phyloP scores from a whole-genome alignment of 768 basidiomycete genomes.

The Austroboletus festivus region DNA sequence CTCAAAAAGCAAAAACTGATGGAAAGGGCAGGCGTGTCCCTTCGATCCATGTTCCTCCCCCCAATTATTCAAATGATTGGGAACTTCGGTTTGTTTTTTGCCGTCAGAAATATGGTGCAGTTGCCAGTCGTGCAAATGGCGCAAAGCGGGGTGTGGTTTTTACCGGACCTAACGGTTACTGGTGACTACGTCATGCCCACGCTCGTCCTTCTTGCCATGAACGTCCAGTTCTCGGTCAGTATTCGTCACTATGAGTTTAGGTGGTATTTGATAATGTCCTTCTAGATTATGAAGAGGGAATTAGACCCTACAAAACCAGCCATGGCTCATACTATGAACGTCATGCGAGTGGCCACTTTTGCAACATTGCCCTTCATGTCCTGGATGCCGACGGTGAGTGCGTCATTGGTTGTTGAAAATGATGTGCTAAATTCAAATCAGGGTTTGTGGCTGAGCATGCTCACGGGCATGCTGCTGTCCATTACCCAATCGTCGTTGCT shows the following conservation, averaged over 20 bases:
- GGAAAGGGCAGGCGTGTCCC: conserved; percentile 61
- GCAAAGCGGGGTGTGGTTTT: conserved; percentile 67
- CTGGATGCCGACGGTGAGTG: conserved; percentile 64
- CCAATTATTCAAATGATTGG: conserved; percentile 72
- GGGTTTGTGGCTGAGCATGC: conserved; percentile 60
- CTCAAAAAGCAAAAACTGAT: too few species aligned
- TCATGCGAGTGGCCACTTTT: conserved; percentile 57
- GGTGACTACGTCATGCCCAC: conserved; percentile 74
- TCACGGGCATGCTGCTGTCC: conserved; percentile 46
- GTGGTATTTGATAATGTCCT: conserved; percentile 2
- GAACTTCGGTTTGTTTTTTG: conserved; percentile 82
- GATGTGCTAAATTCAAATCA: conserved; percentile 22
- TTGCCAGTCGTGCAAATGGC: conserved; percentile 72
- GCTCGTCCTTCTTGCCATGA: conserved; percentile 54
- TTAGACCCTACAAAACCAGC: conserved; percentile 50
- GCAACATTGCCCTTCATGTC: conserved; percentile 50
- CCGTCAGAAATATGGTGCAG: conserved; percentile 64
- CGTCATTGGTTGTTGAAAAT: background rate
- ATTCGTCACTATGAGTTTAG: background rate
- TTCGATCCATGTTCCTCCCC: conserved; percentile 49
- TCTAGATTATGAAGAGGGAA: conserved; percentile 48
- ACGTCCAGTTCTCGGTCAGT: conserved; percentile 67
- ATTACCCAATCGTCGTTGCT: conserved; percentile 47
- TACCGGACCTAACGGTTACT: conserved; percentile 81
- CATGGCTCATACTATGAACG: conserved; percentile 67